Evolutionary conservation across 495 filamentous ascomycete genomes (phyloP).

Genomic region (Podospora pseudoanserina): DNA sequence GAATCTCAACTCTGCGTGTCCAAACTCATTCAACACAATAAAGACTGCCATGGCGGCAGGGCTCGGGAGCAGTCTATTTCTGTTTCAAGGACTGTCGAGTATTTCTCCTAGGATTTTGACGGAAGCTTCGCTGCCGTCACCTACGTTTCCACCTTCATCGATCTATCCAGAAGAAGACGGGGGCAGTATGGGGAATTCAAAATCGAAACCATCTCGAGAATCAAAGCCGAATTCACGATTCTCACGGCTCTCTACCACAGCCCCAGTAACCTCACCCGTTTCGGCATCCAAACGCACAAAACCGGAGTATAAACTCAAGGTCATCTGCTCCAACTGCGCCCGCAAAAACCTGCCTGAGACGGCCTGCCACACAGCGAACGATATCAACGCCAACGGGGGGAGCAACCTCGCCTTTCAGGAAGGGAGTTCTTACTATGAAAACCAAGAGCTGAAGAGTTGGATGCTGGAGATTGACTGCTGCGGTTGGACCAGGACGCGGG

Average conservation of each 20-base stretch:
- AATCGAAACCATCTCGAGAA: background rate
- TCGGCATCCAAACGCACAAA: constrained; percentile 5
- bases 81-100: constrained; percentile 11
- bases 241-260: background rate
- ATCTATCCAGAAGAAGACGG: background rate
- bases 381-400: background rate
- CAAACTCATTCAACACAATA: constrained; percentile 10
- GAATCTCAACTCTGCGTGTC: background rate
- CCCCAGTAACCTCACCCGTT: background rate
- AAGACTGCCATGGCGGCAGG: constrained; percentile 23
- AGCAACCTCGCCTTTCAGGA: background rate
- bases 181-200: background rate
- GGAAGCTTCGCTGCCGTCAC: constrained; percentile 5
- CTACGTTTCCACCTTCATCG: background rate
- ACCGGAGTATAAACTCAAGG: background rate
- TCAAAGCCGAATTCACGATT: background rate
- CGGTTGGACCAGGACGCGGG: background rate
- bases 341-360: background rate
- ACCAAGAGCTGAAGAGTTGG: background rate
- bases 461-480: constrained; percentile 1
- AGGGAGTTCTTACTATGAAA: background rate
- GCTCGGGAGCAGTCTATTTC: constrained; percentile 19
- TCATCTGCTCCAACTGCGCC: constrained; percentile 4
- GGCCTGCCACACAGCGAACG: background rate
- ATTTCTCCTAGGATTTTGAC: constrained; percentile 16